Base-by-base conservation (phyloP, 805 yeast species). In the Candida rishiriensis region DNA sequence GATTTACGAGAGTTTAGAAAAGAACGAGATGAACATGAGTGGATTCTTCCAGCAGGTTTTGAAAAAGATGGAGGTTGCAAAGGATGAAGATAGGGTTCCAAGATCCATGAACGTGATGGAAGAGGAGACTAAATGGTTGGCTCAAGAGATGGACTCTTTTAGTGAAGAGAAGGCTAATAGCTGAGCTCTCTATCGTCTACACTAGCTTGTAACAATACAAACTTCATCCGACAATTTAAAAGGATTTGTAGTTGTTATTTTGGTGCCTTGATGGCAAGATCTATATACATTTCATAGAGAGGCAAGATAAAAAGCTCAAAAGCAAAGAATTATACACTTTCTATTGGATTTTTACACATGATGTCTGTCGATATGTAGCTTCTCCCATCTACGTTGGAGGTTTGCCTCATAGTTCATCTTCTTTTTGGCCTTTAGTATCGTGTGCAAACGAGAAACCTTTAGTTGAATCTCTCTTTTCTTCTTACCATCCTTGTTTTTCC, bases 81-180 rank as follows among this genome's bases (percentile, higher is more conserved):
- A 62, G 0, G 87, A 81, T 54, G 76, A 70, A 3, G 71, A 75
- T 13, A 72, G 97, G 40, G 42, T 46, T 7, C 78, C 79, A 4
- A 68, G 97, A 43, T 56, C 83, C 0, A 60, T 56, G 46, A 83
- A 80, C 31, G 84, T 64, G 1, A 88, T 93, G 98, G 71, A 61
- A 14, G 50, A 65, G 38, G 99, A 93, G 59, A 88, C 97, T 0
- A 35, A 53, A 6, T 68, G 75, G 70, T 65, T 89, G 40, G 53
- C 57, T n/a, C 51, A 52, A 3, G 75, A 74, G 44, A 54, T 80
- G 29, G 57, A 57, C 3, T 61, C 66, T 43, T 70, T 56, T 30
- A 7, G 7, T 21, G 26, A 21, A 21, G 26, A 21, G 7, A 21
- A 7, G 7, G 4, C 7, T 7, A 21, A 21, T 21, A 21, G 7